Base-by-base conservation (phyloP, 179 eudicot species). In the Heliamphora pulchella region DNA sequence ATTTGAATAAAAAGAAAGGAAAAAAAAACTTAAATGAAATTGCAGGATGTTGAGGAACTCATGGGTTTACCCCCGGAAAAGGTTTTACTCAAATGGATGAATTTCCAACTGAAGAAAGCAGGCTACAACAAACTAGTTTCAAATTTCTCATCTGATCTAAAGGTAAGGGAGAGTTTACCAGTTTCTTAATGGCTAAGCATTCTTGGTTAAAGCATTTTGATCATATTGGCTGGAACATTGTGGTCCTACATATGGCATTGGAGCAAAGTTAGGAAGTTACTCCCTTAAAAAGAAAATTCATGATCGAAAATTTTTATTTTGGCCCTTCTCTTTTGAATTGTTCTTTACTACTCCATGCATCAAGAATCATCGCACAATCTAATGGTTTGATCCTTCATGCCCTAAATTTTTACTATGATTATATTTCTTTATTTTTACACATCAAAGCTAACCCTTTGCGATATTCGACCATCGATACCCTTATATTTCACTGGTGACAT, bases 11-110 rank as follows among this genome's bases (percentile, higher is more conserved):
- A 92, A 90, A 93, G 97, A 90, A 81, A 83, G 84, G 15, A n/a
- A 39, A 68, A 47, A 22, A 31, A 31, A 31, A 31, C 31, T 31
- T 31, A 31, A 31, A 31, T 31, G 31, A 31, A 31, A 31, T 31
- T 31, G 64, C 83, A 96, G 99, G 99, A 96, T 86, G 89, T 91
- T 69, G 99, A 96, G 87, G 99, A 96, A 90, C 85, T 96, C 78
- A 90, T 94, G 94, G 92, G 93, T 85, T 85, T 96, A 81, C 90
- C 99, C 81, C 99, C 99, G 74, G 98, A 96, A 75, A 96, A 96
- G 82, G 91, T 96, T 71, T 85, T 96, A 84, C 89, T 96, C 81
- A 86, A 98, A 85, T 96, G 99, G 99, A 96, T 96, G 99, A 96
- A 96, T 84, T 96, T 92, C 84, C 98, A 92, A 71, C 89, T 96